Base-by-base conservation (phyloP, 2,329 filamentous ascomycete species). In the Furcasterigmium sp. region DNA sequence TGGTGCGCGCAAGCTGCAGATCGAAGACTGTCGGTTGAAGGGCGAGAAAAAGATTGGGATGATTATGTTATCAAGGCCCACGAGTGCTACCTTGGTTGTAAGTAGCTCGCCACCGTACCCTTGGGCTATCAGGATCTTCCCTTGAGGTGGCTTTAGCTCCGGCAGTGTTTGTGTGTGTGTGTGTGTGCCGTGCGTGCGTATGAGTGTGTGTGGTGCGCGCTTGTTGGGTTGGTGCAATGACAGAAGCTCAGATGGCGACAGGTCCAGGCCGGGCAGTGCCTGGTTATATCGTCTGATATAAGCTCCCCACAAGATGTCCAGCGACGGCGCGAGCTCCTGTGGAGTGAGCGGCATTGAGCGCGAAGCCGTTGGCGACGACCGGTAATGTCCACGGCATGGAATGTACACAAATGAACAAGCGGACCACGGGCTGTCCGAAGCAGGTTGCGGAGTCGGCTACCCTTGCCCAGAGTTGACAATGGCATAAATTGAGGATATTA, bases 401-500 rank as follows among this genome's bases (percentile, higher is more conserved):
- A 4, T 10, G 32, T n/a, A 35, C n/a, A 8, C 32, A 35, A 35
- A 35, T 35, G 35, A 37, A 37, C 18, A 37, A 21, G 29, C 39
- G 39, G 30, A 32, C 28, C 38, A 28, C 38, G 38, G 38, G 20
- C 38, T 30, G 38, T 26, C 30, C 39, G 32, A 29, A 35, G 39
- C 29, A 49, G 47, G 47, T 47, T 52, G 40, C 49, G 29, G 49
- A 49, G 51, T 48, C 47, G 20, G 21, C 14, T 36, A 46, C 65
- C 63, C 63, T 68, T 67, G 67, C 57, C 65, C 62, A 65, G 65
- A 63, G 61, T 65, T 67, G 68, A 70, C 67, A 64, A 68, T 66
- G 69, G 71, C 67, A 76, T 75, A 76, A 76, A 73, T 75, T 73
- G 73, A 65, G 63, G 68, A 74, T 75, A 70, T 76, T 76, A 77